A percentile compares a stretch with the other conserved stretches of the same genome.
phyloP scores from a whole-genome alignment of 805 yeast genomes.

The Yarrowia deformans region DNA sequence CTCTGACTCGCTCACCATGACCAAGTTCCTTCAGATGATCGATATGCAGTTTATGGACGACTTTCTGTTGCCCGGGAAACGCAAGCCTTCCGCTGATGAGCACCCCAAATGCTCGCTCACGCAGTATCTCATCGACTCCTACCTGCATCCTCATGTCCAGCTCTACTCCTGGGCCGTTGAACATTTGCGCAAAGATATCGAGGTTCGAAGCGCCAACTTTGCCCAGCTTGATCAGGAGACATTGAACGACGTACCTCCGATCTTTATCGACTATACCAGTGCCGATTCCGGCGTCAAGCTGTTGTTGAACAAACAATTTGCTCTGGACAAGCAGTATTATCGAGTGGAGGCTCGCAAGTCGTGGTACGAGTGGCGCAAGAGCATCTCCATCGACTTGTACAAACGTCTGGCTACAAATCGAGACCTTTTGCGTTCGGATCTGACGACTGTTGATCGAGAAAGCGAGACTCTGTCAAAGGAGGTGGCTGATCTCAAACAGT shows the following conservation, averaged over 20 bases:
- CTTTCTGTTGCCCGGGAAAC: constrained; percentile 23
- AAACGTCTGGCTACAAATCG: constrained; percentile 16
- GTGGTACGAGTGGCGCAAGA: constrained; percentile 37
- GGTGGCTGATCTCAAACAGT: constrained; percentile 7
- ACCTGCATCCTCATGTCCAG: constrained; percentile 14
- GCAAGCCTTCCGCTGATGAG: not conserved
- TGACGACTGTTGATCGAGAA: not conserved
- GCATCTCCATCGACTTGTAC: constrained; percentile 16
- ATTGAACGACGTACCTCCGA: constrained; percentile 30
- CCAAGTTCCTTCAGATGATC: constrained; percentile 18
- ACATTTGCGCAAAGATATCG: constrained; percentile 29
- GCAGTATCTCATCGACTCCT: constrained; percentile 15
- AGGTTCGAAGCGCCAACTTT: constrained; percentile 7
- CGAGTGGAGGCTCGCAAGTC: constrained; percentile 20
- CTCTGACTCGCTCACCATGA: constrained; percentile 13
- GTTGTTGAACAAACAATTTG: constrained; percentile 28
- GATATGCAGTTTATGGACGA: constrained; percentile 37
- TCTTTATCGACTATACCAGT: constrained; percentile 22
- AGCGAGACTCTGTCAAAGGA: not conserved
- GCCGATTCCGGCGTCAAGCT: constrained; percentile 21
- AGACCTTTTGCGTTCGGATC: not conserved
- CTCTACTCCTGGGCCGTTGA: constrained; percentile 25
- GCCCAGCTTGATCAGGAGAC: constrained; percentile 20
- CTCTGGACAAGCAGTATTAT: constrained; percentile 32
- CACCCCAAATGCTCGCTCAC: not conserved